Evolutionary conservation across 805 yeast species (phyloP).

Genomic region (Sungouiozyma intestinalis): DNA sequence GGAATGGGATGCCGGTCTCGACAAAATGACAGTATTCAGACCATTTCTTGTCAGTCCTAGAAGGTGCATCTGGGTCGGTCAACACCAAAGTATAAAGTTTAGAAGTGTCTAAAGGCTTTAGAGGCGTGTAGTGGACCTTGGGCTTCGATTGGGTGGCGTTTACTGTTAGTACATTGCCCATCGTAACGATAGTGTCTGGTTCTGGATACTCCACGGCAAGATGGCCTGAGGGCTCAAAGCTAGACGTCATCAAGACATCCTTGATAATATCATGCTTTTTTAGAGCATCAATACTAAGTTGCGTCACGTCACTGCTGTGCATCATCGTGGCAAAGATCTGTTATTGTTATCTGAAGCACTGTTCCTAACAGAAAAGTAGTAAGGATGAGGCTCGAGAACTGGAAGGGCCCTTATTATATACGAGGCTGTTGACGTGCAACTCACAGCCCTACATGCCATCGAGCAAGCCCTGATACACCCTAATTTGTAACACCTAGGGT

Average conservation of each 20-base stretch:
- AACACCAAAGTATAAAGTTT: constrained; percentile 55
- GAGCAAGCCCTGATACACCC: not conserved
- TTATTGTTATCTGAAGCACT: not conserved
- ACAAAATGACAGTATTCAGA: constrained; percentile 79
- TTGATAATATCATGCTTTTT: constrained; percentile 19
- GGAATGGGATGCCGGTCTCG: constrained; percentile 33
- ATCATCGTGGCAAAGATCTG: not conserved
- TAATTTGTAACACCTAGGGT: not conserved
- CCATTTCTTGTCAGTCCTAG: constrained; percentile 74
- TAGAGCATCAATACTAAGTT: constrained; percentile 13
- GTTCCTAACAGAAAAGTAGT: too few relatives aligned
- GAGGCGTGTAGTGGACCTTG: constrained; percentile 50
- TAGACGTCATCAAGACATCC: constrained; percentile 16
- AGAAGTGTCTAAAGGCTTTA: constrained; percentile 27
- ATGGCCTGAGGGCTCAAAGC: constrained; percentile 8
- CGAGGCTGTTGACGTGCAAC: too few relatives aligned
- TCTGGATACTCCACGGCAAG: constrained; percentile 16
- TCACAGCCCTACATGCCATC: too few relatives aligned
- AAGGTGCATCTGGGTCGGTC: constrained; percentile 94
- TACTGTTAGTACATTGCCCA: constrained; percentile 64
- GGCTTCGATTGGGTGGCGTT: constrained; percentile 61
- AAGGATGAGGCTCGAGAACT: too few relatives aligned
- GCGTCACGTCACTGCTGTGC: not conserved
- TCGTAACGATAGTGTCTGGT: constrained; percentile 38
- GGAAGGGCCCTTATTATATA: too few relatives aligned